phyloP scores from a whole-genome alignment of 805 yeast genomes.

The Pichia occidentalis region DNA sequence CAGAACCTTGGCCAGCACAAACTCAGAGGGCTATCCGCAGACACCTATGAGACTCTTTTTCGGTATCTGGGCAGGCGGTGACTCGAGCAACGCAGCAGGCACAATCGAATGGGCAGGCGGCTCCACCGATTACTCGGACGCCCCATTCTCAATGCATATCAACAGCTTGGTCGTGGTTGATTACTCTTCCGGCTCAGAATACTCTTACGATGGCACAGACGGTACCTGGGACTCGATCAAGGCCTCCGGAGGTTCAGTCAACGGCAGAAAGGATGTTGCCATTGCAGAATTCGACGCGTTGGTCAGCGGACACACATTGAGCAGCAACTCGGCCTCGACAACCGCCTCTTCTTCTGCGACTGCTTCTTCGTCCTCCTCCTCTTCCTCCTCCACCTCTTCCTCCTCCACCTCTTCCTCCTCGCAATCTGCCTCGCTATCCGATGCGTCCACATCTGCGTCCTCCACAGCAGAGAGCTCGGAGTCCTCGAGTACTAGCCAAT shows the following conservation, averaged over 20 bases:
- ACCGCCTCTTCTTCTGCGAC: too few relatives aligned
- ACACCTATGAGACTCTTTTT: conserved; percentile 65
- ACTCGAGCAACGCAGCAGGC: conserved; percentile 53
- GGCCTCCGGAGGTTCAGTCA: conserved; percentile 51
- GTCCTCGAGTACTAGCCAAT: conserved; percentile 1
- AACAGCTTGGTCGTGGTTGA: conserved; percentile 56
- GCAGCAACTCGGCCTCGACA: too few relatives aligned
- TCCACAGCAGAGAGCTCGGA: conserved; percentile 1
- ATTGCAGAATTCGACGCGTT: conserved; percentile 36
- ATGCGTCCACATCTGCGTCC: conserved; percentile 7
- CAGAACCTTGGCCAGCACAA: conserved; percentile 51
- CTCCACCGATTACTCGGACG: conserved; percentile 51
- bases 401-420: conserved; percentile 14
- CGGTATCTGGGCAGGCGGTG: conserved; percentile 85
- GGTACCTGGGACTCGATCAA: conserved; percentile 58
- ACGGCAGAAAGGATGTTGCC: conserved; percentile 51
- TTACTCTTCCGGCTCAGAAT: conserved; percentile 58
- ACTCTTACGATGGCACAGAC: conserved; percentile 45
- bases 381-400: conserved; percentile 15
- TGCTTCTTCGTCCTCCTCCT: conserved; percentile 2
- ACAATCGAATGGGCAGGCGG: conserved; percentile 87
- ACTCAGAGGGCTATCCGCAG: conserved; percentile 77
- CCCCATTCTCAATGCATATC: conserved; percentile 65
- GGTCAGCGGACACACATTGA: too few relatives aligned
- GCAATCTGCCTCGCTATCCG: conserved; percentile 17